phyloP scores from a whole-genome alignment of 2,329 filamentous ascomycete genomes.

The Epichloe scottii region DNA sequence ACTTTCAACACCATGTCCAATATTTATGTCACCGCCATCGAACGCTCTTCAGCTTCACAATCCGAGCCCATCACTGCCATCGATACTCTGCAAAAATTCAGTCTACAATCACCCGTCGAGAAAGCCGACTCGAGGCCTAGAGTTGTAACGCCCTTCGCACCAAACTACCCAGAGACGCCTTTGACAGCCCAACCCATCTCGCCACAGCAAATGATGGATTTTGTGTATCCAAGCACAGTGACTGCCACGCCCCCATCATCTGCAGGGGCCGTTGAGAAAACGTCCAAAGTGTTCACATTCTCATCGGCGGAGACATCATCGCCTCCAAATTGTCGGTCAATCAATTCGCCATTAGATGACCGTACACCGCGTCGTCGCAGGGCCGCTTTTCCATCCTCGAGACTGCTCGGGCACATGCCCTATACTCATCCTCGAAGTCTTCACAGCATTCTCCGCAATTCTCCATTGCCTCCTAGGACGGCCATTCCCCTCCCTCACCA shows the following conservation, averaged over 20 bases:
- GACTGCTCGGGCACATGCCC: slow-evolving; percentile 19
- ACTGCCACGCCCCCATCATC: slow-evolving; percentile 47
- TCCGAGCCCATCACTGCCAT: slow-evolving; percentile 37
- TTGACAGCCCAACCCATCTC: slow-evolving; percentile 38
- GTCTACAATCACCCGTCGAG: slow-evolving; percentile 18
- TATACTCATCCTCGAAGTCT: slow-evolving; percentile 47
- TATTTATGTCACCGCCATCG: slow-evolving; percentile 50
- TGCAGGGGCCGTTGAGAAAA: slow-evolving; percentile 35
- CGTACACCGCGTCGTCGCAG: slow-evolving; percentile 7
- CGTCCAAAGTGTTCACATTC: slow-evolving; percentile 34
- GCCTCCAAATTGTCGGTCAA: not conserved
- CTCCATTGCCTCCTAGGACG: slow-evolving; percentile 43
- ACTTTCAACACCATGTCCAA: slow-evolving; percentile 56
- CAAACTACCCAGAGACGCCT: slow-evolving; percentile 40
- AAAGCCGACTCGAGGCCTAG: slow-evolving; percentile 19
- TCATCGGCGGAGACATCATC: slow-evolving; percentile 20
- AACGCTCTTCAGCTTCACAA: slow-evolving; percentile 39
- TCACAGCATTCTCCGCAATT: slow-evolving; percentile 55
- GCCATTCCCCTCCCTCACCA: slow-evolving; percentile 38
- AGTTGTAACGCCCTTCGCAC: slow-evolving; percentile 31
- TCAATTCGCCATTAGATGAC: slow-evolving; percentile 8
- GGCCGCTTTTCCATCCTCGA: not conserved
- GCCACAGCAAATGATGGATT: slow-evolving; percentile 30
- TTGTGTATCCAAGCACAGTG: slow-evolving; percentile 42
- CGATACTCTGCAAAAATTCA: slow-evolving; percentile 25